Evolutionary conservation across 345 rosid genomes (phyloP), one percentile per base, ranked within the genome.

Genomic region (Punica granatum): DNA sequence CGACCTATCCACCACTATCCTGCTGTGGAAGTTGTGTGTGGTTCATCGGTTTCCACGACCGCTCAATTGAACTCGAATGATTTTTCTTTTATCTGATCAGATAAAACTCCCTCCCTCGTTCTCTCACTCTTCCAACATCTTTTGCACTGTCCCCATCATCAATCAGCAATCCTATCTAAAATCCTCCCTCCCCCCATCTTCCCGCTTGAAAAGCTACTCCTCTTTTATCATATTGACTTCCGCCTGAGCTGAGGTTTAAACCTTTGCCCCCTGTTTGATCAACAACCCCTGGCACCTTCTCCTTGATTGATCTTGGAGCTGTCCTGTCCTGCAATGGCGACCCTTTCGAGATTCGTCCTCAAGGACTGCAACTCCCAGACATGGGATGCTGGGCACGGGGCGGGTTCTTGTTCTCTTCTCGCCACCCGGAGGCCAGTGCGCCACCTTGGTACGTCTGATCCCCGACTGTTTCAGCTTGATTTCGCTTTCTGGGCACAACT

Each of bases 271-370:
- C 25, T 19, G 53, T 19, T 19, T 23, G n/a, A n/a, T n/a, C n/a
- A n/a, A n/a, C n/a, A n/a, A n/a, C n/a, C n/a, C n/a, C n/a, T n/a
- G n/a, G n/a, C n/a, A n/a, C n/a, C n/a, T n/a, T n/a, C 54, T 18
- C 3, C 25, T 48, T n/a, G 18, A 36, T 3, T 23, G 14, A 21
- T 23, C 71, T 42, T n/a, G n/a, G n/a, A n/a, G n/a, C n/a, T n/a
- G n/a, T n/a, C n/a, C 30, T 34, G 11, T 10, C 62, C 64, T 4
- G 31, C 31, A 15, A 37, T 49, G 69, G 69, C 61, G 98, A 84
- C 96, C 56, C 80, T 85, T 67, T 90, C 92, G n/a, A 80, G 86
- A 74, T 39, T 85, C 69, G 69, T 83, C 48, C 74, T 77, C 51
- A 81, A 79, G 68, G 89, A 84, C 58, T 77, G 77, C 70, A 84